Conservation (phyloP, 371 early-diverging fungal species). For the Apophysomyces trapeziformis region DNA sequence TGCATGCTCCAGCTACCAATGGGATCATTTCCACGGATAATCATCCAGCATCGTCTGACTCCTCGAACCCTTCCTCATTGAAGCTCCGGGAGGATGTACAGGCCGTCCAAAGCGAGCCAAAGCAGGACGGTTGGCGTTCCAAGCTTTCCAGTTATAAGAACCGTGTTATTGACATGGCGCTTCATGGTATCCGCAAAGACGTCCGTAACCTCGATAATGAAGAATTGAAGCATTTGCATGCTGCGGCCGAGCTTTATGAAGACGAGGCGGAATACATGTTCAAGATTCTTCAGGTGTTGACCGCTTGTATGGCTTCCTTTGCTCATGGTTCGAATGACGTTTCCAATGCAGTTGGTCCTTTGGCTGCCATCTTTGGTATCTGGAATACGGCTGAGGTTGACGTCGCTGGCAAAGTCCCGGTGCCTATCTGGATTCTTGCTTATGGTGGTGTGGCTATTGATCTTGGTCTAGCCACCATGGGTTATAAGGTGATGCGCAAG, state of each 20-base stretch:
- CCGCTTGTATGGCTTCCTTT: constrained; percentile 87
- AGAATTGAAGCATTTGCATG: constrained; percentile 59
- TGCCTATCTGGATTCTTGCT: constrained; percentile 81
- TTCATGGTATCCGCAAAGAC: constrained; percentile 63
- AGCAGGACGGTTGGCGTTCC: neutral
- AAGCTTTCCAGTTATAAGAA: constrained; percentile 21
- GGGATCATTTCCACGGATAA: neutral
- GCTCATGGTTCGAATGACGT: constrained; percentile 93
- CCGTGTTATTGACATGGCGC: constrained; percentile 13
- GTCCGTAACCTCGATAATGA: constrained; percentile 58
- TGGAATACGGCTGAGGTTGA: constrained; percentile 68
- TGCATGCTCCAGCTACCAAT: constrained; percentile 13
- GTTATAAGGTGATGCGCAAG: constrained; percentile 74
- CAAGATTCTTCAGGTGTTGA: constrained; percentile 84
- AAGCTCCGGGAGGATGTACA: neutral
- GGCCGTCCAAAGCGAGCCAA: constrained; percentile 11
- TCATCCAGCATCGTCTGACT: neutral
- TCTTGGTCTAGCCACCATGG: constrained; percentile 74
- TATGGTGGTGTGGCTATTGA: constrained; percentile 83
- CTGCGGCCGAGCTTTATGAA: constrained; percentile 72
- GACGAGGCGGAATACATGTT: constrained; percentile 83
- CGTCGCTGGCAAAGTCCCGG: constrained; percentile 53
- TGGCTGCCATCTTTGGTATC: constrained; percentile 67
- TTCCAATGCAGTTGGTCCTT: constrained; percentile 87
- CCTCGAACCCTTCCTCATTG: neutral